These are phyloP conservation scores for Tuber umbilicatum DNA, from an alignment of 495 filamentous ascomycete genomes.

Conservation along the genomic window DNA sequence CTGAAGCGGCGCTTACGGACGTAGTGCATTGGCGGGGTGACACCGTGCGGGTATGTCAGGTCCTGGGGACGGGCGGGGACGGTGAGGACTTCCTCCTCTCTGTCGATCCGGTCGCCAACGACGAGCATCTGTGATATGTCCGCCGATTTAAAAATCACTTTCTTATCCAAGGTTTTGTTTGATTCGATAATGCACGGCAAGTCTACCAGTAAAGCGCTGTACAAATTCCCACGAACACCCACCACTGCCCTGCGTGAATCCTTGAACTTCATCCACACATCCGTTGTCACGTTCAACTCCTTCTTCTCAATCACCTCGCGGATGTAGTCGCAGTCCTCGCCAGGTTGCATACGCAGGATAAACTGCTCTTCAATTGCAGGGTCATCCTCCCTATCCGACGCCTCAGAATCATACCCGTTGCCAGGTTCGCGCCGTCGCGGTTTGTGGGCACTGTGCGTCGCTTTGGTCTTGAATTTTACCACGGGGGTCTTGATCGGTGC, in stretches of 20 bases:
- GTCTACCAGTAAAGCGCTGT: constrained; percentile 77
- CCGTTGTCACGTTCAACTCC: constrained; percentile 64
- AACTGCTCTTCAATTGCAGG: constrained; percentile 82
- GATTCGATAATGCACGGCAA: constrained; percentile 86
- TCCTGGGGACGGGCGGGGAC: constrained; percentile 47
- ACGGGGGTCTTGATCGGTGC: constrained; percentile 41
- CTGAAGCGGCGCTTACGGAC: constrained; percentile 80
- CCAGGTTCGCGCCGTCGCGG: constrained; percentile 48
- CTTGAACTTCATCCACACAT: constrained; percentile 72
- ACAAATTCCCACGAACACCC: constrained; percentile 60
- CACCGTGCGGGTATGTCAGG: constrained; percentile 79
- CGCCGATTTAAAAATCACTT: constrained; percentile 82
- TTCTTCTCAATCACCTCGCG: constrained; percentile 63
- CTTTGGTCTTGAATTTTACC: constrained; percentile 54
- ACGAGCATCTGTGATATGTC: constrained; percentile 95
- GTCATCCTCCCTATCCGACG: constrained; percentile 79
- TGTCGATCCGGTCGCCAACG: constrained; percentile 62
- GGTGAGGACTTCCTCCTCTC: constrained; percentile 60
- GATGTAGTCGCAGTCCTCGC: constrained; percentile 75
- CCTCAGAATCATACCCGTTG: constrained; percentile 95
- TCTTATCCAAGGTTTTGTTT: constrained; percentile 94
- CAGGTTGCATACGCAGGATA: constrained; percentile 79
- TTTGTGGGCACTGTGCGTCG: constrained; percentile 47
- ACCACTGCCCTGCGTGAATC: constrained; percentile 67
- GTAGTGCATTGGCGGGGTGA: constrained; percentile 85